Evolutionary conservation across 345 rosid genomes (phyloP).

Genomic region (Gossypium ekmanianum): DNA sequence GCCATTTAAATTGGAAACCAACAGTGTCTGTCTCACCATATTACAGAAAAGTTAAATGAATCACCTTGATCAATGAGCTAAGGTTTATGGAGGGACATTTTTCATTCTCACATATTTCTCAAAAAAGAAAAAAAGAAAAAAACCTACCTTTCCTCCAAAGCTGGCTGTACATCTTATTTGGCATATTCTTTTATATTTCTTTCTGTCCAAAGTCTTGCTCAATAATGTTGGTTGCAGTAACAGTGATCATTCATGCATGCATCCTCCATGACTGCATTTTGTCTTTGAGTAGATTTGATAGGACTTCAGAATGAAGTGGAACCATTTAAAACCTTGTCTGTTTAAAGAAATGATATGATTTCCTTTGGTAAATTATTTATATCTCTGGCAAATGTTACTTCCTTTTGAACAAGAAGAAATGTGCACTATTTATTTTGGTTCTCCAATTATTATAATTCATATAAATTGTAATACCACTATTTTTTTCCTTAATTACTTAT

Average conservation of each 20-base stretch:
- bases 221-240: neutral
- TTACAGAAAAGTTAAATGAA: neutral
- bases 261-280: neutral
- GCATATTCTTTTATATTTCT: neutral
- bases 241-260: neutral
- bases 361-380: too few relatives aligned
- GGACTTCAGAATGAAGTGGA: neutral
- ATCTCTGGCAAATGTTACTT: neutral
- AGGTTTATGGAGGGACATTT: neutral
- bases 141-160: neutral
- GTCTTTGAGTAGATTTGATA: neutral
- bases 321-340: neutral
- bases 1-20: slow-evolving; percentile 6
- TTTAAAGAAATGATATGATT: neutral
- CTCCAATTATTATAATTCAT: neutral
- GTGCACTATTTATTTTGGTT: neutral
- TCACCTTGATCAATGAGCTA: slow-evolving; percentile 4
- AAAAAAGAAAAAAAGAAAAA: neutral
- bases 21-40: slow-evolving; percentile 2
- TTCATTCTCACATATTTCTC: slow-evolving; percentile 1
- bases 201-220: neutral
- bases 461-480: neutral
- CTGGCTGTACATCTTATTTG: neutral
- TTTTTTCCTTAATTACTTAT: neutral
- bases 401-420: neutral